Evolutionary conservation across 305 asterid species (phyloP), one percentile per base, ranked within the genome.

Genomic region (Solanum hybrid): DNA sequence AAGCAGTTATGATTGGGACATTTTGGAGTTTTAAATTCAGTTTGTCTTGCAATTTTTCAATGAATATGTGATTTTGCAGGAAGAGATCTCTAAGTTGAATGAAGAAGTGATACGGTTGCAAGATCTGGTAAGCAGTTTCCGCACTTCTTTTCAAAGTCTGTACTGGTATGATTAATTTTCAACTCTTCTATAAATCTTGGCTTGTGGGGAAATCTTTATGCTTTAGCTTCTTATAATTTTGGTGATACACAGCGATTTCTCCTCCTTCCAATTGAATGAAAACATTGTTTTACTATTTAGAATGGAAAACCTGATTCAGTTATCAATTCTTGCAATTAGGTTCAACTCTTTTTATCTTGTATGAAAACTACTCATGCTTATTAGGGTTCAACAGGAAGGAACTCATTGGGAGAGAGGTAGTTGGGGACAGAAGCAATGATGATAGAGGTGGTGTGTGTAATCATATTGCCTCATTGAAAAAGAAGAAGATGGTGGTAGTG

Each of bases 61-160:
- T 14, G 87, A 40, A 42, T 2, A 26, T 82, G 87, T 28, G 87
- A 82, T 92, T 91, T 78, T 92, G 92, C 98, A 97, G 99, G 98
- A 94, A 85, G 98, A 95, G 92, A 61, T 97, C 90, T 95, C 95
- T 75, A 95, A 94, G 95, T 91, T 97, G 93, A 92, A 89, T 13
- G 92, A 89, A 77, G 96, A 96, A 92, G 95, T 97, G 87, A 85
- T 16, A 77, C 95, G 86, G 92, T 93, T 97, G 90, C 95, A 93
- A 82, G 91, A 91, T 92, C 40, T 90, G 98, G 99, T 96, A 87
- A 89, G 91, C 36, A 46, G 22, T 91, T 90, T 67, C 87, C 35
- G 80, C 69, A 89, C 71, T 75, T 74, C 42, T 29, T 83, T 29
- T 83, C 73, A 42, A 46, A 46, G 36, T 83, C 28, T 83, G 39